A percentile compares a stretch with the other conserved stretches of the same genome.
Conservation (phyloP, 2,329 filamentous ascomycete genomes). For the Cytospora leucostoma region DNA sequence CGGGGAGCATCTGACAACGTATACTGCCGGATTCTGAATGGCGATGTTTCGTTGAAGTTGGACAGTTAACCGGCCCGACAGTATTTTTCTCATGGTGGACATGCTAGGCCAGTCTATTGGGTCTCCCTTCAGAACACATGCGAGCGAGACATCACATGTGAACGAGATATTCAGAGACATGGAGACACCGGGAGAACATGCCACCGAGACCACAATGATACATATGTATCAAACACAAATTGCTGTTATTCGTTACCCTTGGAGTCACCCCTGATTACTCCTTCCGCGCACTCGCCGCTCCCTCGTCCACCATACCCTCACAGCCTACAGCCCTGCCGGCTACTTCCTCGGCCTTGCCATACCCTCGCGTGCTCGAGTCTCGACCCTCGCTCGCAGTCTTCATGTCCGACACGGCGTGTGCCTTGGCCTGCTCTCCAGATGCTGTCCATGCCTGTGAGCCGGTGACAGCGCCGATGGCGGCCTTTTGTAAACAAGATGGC, state of each 20-base stretch:
- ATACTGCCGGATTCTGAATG: no score
- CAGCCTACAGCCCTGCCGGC: constrained; percentile 66
- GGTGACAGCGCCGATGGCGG: constrained; percentile 61
- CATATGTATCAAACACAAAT: neutral
- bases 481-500: constrained; percentile 40
- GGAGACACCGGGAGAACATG: no score
- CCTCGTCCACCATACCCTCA: constrained; percentile 69
- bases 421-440: constrained; percentile 66
- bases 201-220: no score
- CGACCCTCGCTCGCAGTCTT: constrained; percentile 59
- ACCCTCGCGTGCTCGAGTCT: constrained; percentile 55
- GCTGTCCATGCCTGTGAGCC: constrained; percentile 64
- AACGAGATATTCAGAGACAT: no score
- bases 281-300: constrained; percentile 50
- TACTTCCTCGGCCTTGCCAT: constrained; percentile 65
- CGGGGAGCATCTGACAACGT: no score
- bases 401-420: constrained; percentile 62
- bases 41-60: no score
- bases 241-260: neutral
- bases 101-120: no score
- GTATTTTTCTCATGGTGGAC: no score
- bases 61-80: no score
- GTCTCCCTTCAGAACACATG: no score
- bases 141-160: no score
- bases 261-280: neutral